A percentile compares a stretch with the other conserved stretches of the same genome.
Evolutionary conservation across 768 basidiomycete genomes (phyloP).

Genomic region (Lentinus brumalis): DNA sequence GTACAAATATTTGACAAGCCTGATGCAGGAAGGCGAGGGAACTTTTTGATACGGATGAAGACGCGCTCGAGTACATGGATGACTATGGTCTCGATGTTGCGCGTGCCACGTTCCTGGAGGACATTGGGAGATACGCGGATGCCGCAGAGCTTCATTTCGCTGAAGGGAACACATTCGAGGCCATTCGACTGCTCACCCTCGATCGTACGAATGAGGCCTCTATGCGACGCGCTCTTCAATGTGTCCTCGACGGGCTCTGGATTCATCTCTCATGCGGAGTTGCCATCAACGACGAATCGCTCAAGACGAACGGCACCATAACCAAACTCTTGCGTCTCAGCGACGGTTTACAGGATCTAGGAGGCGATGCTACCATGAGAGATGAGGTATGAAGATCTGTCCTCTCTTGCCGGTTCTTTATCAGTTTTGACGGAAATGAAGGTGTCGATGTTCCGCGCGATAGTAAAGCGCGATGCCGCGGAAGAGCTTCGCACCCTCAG

Average conservation of each 20-base stretch:
- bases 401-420: too few species aligned
- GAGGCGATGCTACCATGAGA: too few species aligned
- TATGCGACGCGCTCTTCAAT: constrained; percentile 37
- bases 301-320: constrained; percentile 1
- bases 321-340: background rate
- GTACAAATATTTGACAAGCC: too few species aligned
- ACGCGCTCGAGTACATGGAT: constrained; percentile 58
- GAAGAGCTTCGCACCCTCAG: too few species aligned
- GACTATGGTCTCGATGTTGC: constrained; percentile 53
- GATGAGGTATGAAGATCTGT: too few species aligned
- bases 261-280: constrained; percentile 43
- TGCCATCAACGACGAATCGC: background rate
- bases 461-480: too few species aligned
- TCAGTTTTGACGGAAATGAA: too few species aligned
- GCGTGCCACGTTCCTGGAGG: constrained; percentile 46
- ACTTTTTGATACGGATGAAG: constrained; percentile 49
- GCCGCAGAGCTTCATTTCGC: constrained; percentile 54
- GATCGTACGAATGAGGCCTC: constrained; percentile 34
- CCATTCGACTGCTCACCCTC: constrained; percentile 46
- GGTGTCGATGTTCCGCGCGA: too few species aligned
- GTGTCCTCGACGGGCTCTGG: constrained; percentile 50
- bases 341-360: too few species aligned
- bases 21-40: too few species aligned
- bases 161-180: constrained; percentile 49
- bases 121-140: constrained; percentile 44